Conservation (phyloP, 441 rosid genomes). For the Bocquillonia castaneifolia region DNA sequence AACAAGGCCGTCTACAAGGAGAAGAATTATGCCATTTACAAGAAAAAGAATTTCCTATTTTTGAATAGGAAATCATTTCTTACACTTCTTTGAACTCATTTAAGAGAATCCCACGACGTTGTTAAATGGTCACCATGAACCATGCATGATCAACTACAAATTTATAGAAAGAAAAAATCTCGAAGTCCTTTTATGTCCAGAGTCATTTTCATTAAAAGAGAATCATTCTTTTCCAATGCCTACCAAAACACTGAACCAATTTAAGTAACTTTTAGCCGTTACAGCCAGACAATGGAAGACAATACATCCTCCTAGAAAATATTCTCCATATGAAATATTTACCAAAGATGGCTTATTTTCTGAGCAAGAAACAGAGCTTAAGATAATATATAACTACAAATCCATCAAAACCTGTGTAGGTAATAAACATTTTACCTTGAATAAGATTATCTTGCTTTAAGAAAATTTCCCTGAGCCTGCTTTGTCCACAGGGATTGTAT, state of each 20-base stretch:
- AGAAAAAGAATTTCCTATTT: not conserved
- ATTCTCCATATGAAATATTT: not conserved
- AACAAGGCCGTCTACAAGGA: too few relatives aligned
- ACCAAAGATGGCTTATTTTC: not conserved
- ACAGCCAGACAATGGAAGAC: not conserved
- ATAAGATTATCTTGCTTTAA: constrained; percentile 76
- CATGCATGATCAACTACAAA: too few relatives aligned
- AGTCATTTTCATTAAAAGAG: not conserved
- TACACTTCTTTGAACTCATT: not conserved
- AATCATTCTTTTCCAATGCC: not conserved
- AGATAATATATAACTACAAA: not conserved
- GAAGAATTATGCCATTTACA: not conserved
- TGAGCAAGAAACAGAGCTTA: not conserved
- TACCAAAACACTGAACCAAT: too few relatives aligned
- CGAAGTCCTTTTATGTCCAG: too few relatives aligned
- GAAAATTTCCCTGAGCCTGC: constrained; percentile 72
- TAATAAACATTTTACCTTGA: constrained; percentile 43
- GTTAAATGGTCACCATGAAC: not conserved
- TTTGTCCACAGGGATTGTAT: constrained; percentile 80
- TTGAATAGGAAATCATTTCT: not conserved
- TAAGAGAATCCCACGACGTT: not conserved
- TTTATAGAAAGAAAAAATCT: too few relatives aligned
- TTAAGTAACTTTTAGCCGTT: not conserved
- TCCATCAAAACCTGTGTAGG: not conserved
- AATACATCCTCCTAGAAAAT: not conserved